phyloP scores from a whole-genome alignment of 1,284 basidiomycete genomes.

The Polyporus tsugae region DNA sequence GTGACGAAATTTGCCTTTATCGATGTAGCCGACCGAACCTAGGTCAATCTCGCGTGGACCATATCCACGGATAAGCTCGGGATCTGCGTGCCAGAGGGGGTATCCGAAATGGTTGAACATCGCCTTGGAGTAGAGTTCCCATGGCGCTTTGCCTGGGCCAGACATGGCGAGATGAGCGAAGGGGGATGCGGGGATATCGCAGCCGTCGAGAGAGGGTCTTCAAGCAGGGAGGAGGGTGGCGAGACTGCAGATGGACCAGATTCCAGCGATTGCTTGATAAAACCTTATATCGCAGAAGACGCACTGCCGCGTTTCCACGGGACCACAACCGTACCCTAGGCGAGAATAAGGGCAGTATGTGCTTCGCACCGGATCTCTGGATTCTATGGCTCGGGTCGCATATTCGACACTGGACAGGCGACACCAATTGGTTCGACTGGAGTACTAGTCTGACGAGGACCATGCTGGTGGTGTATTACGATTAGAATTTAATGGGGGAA shows the following conservation, averaged over 20 bases:
- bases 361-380: no score
- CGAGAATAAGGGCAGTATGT: no score
- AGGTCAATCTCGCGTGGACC: neutral
- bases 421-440: no score
- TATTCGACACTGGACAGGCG: no score
- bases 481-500: no score
- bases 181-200: neutral
- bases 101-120: neutral
- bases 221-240: neutral
- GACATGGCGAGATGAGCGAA: neutral
- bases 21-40: conserved; percentile 27
- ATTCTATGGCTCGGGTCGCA: no score
- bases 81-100: neutral
- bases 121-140: neutral
- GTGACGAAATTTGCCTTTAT: conserved; percentile 17
- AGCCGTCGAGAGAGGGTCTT: neutral
- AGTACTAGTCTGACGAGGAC: no score
- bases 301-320: conserved; percentile 1
- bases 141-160: neutral
- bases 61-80: neutral
- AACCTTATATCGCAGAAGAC: conserved; percentile 2
- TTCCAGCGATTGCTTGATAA: neutral
- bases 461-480: no score
- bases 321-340: neutral
- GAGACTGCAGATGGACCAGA: neutral